Evolutionary conservation across 2,329 filamentous ascomycete species (phyloP).

Genomic region (Epichloe elymi): DNA sequence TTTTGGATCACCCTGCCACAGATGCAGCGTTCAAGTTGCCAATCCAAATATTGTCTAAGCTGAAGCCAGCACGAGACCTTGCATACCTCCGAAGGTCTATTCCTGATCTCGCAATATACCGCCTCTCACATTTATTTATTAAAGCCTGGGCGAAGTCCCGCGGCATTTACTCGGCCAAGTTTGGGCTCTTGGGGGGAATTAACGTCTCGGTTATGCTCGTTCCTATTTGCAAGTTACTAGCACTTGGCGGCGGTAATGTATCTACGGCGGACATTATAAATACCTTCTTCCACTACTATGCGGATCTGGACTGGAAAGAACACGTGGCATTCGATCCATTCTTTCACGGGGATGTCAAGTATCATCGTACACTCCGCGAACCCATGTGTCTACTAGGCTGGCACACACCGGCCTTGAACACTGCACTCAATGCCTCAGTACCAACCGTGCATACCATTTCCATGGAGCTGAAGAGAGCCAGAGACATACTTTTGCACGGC

Average conservation of each 20-base stretch:
- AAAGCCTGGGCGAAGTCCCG: constrained; percentile 47
- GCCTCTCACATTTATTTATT: constrained; percentile 44
- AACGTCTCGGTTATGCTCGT: no score
- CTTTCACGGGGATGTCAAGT: constrained; percentile 38
- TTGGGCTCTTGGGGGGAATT: no score
- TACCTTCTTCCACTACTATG: constrained; percentile 52
- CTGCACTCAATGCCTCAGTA: no score
- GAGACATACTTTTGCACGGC: no score
- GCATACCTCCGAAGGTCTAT: constrained; percentile 14
- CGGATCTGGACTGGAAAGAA: constrained; percentile 43
- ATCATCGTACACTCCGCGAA: constrained; percentile 39
- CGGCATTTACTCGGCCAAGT: no score
- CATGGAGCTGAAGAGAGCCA: constrained; percentile 15
- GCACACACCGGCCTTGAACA: no score
- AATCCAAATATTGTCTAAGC: constrained; percentile 41
- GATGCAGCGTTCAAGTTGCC: constrained; percentile 44
- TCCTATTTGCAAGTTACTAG: no score
- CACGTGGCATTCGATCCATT: constrained; percentile 14
- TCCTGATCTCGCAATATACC: constrained; percentile 37
- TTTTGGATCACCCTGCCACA: constrained; percentile 32
- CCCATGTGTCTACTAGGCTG: no score
- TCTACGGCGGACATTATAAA: constrained; percentile 16
- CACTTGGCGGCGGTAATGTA: no score
- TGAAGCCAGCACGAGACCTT: constrained; percentile 49
- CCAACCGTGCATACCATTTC: no score